Conservation (phyloP, 2,329 filamentous ascomycete genomes). For the Diaporthe australafricana region DNA sequence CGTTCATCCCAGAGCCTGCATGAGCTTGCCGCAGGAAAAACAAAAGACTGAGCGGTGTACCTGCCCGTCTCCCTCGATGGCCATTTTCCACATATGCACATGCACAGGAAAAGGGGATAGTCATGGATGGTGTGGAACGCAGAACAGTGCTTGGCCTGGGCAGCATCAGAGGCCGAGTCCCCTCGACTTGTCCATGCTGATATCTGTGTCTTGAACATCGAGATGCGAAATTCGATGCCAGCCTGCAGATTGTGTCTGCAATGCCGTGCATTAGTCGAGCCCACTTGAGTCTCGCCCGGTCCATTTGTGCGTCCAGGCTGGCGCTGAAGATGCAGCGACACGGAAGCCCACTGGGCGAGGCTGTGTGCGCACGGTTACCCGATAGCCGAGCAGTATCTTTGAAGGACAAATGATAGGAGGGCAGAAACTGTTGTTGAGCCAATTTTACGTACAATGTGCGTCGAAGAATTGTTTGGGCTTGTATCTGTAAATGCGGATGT, state of each 20-base stretch:
- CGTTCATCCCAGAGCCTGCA: constrained; percentile 23
- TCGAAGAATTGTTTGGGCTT: constrained; percentile 90
- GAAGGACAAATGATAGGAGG: not conserved
- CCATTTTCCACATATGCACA: not conserved
- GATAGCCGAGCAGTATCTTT: not conserved
- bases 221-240: constrained; percentile 7
- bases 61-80: not conserved
- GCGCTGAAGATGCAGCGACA: not conserved
- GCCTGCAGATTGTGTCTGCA: not conserved
- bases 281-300: constrained; percentile 13
- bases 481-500: constrained; percentile 92
- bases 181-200: constrained; percentile 14
- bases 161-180: constrained; percentile 1
- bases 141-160: not conserved
- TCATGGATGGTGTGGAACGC: not conserved
- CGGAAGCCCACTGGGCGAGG: not conserved
- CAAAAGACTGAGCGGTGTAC: constrained; percentile 3
- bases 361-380: not conserved
- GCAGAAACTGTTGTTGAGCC: not conserved
- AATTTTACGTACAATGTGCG: constrained; percentile 79
- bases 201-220: not conserved
- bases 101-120: constrained; percentile 16
- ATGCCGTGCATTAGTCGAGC: constrained; percentile 18
- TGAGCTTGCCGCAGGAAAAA: not conserved
- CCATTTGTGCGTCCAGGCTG: not conserved